Base-by-base conservation (phyloP, 2,329 filamentous ascomycete species). In the Phyllosticta citrichinensis region DNA sequence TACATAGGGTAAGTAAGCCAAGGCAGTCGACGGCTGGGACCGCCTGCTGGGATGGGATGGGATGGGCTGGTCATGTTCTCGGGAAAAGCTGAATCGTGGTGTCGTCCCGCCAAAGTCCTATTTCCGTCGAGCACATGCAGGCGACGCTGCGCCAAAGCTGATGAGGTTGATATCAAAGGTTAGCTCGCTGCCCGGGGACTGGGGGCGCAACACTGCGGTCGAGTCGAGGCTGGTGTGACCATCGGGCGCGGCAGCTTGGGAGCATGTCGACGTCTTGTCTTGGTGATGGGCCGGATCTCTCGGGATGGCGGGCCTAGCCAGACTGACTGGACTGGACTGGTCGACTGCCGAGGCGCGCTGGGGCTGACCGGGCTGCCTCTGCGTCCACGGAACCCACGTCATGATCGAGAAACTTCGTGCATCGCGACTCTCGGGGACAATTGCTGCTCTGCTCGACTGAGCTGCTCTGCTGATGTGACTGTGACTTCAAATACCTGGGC, bases 351-450 rank as follows among this genome's bases (percentile, higher is more conserved):
- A 47, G 40, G 40, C 35, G 35, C 12, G 3, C 35, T 47, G 35
- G 35, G 35, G 35, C 35, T 47, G 40, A 47, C 40, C 5, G 40
- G 35, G 35, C 35, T 40, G 35, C 35, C 35, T 40, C 35, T 40
- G 35, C 35, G 17, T 14, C 12, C 35, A 40, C 35, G 12, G 35
- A 12, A 30, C 53, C 24, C 58, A 60, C 58, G 58, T 60, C 58
- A 60, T 60, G n/a, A 47, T 22, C 52, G 58, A 60, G 52, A 52
- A 55, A 55, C 58, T 55, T 60, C 56, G 47, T n/a, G 14, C 40
- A 47, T n/a, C 40, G 40, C 40, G 40, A 47, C 20, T 35, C 24
- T 22, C n/a, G 25, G 33, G 19, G 40, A 33, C 3, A 22, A 55
- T 56, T 51, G 17, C 51, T 33, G n/a, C n/a, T n/a, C n/a, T n/a